Conservation (phyloP, 768 basidiomycete genomes). For the Mycena albidolilacea region DNA sequence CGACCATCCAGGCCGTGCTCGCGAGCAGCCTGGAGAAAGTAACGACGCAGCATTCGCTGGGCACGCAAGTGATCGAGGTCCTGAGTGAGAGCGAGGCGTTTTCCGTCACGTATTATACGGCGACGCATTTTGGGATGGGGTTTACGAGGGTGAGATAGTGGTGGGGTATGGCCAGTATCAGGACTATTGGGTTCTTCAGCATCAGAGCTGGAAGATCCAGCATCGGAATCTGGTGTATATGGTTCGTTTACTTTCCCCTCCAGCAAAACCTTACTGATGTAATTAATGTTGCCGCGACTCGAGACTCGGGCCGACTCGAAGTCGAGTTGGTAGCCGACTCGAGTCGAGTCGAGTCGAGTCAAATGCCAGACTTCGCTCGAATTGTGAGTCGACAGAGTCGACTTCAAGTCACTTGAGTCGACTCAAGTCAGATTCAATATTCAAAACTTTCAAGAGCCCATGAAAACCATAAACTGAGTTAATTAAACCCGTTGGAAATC, state of each 20-base stretch:
- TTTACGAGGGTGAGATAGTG: slow-evolving; percentile 26
- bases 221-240: slow-evolving; percentile 28
- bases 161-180: slow-evolving; percentile 30
- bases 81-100: slow-evolving; percentile 27
- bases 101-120: slow-evolving; percentile 30
- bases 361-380: no score
- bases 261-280: no score
- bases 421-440: no score
- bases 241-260: slow-evolving; percentile 27
- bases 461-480: no score
- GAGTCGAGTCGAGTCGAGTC: no score
- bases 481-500: no score
- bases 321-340: no score
- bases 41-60: slow-evolving; percentile 27
- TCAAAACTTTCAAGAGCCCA: no score
- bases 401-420: no score
- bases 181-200: slow-evolving; percentile 30
- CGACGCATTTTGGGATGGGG: slow-evolving; percentile 30
- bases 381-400: no score
- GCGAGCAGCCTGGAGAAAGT: slow-evolving; percentile 29
- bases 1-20: slow-evolving; percentile 26
- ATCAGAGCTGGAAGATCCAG: slow-evolving; percentile 29
- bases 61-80: slow-evolving; percentile 29
- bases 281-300: no score
- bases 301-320: no score